Base-by-base conservation (phyloP, 768 basidiomycete species). In the Psilocybe azurescens region DNA sequence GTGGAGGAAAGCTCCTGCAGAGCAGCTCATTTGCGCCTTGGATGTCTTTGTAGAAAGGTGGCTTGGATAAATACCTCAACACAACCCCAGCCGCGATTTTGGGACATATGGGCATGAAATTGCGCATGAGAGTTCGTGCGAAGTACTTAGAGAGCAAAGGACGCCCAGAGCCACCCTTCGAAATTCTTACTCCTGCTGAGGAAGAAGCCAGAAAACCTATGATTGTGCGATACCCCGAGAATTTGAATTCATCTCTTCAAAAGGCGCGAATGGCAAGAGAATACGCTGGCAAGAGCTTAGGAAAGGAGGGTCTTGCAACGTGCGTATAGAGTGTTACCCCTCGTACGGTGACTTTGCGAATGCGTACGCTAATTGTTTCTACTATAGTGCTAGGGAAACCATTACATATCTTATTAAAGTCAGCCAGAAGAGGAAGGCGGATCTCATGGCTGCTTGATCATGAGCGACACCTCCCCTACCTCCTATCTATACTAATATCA, bases 51-150 rank as follows among this genome's bases (percentile, higher is more conserved):
- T 56, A 89, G 89, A 78, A 87, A 64, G 89, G 88, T n/a, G 87
- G 89, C 7, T 72, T 93, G 32, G 91, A 93, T 69, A 82, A 85
- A 44, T 93, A 92, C 70, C 77, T 92, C 1, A 80, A 75, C n/a
- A 72, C 73, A 9, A 80, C 73, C 6, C 64, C 69, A n/a, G 64
- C 75, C 16, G 70, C 74, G 28, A 58, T 73, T 14, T 71, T 82
- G n/a, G 77, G 79, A 11, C 70, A 75, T 59, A 79, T 78, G 62
- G 83, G 83, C n/a, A 79, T 85, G 77, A 72, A 77, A 58, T 64
- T 90, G 29, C 80, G 89, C 6, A 64, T 79, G 16, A 69, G 73
- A 56, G 66, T 83, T 33, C 63, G 69, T 41, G 70, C 68, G 7
- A 64, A 62, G 39, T 62, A 61, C 41, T 49, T 63, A 33, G 57